Evolutionary conservation across 2,329 filamentous ascomycete species (phyloP).

Genomic region (Fusarium drepaniforme): DNA sequence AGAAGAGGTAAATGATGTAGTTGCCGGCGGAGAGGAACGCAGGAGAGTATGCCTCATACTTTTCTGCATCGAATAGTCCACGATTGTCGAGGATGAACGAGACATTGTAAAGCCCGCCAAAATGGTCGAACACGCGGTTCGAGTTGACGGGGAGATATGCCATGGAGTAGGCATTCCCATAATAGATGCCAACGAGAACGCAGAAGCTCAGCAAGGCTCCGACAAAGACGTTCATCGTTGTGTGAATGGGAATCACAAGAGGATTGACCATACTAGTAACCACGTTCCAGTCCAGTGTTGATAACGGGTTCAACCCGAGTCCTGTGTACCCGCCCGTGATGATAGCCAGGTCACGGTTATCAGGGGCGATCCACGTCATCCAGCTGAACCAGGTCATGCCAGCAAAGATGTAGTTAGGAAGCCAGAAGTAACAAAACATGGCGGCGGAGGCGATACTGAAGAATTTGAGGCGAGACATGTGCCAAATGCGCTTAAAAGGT

Average conservation of each 20-base stretch:
- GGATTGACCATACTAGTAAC: conserved; percentile 48
- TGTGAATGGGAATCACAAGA: conserved; percentile 53
- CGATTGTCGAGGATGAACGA: conserved; percentile 47
- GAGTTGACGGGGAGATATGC: conserved; percentile 57
- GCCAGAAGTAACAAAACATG: conserved; percentile 68
- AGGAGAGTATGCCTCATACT: conserved; percentile 57
- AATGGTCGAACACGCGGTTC: conserved; percentile 55
- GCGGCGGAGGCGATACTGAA: conserved; percentile 57
- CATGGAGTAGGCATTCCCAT: conserved; percentile 50
- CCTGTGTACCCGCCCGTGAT: conserved; percentile 54
- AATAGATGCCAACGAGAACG: conserved; percentile 48
- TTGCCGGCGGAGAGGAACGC: conserved; percentile 55
- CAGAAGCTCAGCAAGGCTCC: conserved; percentile 47
- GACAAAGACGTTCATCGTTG: conserved; percentile 50
- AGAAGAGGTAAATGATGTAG: conserved; percentile 52
- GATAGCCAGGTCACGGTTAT: conserved; percentile 52
- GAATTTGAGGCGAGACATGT: conserved; percentile 59
- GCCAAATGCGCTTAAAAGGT: conserved; percentile 51
- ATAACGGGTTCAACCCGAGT: conserved; percentile 55
- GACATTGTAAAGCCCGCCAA: conserved; percentile 54
- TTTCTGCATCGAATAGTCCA: conserved; percentile 52
- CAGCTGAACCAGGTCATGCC: conserved; percentile 63
- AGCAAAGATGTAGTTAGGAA: conserved; percentile 64
- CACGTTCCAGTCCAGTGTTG: conserved; percentile 60
- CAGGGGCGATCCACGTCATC: conserved; percentile 65